Evolutionary conservation across 345 rosid genomes (phyloP).

Genomic region (Litchi chinensis): DNA sequence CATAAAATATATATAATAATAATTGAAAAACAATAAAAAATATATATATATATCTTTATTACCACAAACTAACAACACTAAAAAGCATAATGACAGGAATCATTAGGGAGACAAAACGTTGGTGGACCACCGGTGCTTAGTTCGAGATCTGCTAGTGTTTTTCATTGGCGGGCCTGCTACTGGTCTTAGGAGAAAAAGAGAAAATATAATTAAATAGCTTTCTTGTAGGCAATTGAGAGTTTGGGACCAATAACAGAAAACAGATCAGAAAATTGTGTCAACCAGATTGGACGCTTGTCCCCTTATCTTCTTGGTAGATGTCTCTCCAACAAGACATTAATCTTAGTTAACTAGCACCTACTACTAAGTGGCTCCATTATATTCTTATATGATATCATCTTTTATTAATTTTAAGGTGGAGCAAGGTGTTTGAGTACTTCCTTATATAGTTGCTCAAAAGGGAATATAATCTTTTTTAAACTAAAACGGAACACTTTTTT

Average conservation of each 20-base stretch:
- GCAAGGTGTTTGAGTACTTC: too few species aligned
- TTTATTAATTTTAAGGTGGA: too few species aligned
- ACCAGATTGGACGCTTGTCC: constrained; percentile 28
- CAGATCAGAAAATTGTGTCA: constrained; percentile 3
- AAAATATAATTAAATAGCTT: neutral
- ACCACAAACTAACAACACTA: constrained; percentile 15
- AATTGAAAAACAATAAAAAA: too few species aligned
- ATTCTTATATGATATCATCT: too few species aligned
- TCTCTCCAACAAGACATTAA: too few species aligned
- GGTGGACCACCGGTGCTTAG: constrained; percentile 24
- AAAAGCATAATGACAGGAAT: constrained; percentile 28
- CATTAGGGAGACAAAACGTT: constrained; percentile 24
- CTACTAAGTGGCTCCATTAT: too few species aligned
- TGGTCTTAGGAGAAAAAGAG: neutral
- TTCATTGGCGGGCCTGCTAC: neutral
- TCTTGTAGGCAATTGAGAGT: neutral
- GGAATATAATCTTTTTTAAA: too few species aligned
- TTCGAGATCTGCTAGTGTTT: constrained; percentile 19
- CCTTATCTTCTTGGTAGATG: neutral
- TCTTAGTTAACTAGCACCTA: too few species aligned
- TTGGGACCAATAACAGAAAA: neutral
- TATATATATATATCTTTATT: too few species aligned
- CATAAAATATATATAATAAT: too few species aligned
- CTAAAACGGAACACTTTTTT: too few species aligned
- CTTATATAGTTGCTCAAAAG: too few species aligned